Conservation (phyloP, 148 eudicot species). For the Vaccinium darrowii region DNA sequence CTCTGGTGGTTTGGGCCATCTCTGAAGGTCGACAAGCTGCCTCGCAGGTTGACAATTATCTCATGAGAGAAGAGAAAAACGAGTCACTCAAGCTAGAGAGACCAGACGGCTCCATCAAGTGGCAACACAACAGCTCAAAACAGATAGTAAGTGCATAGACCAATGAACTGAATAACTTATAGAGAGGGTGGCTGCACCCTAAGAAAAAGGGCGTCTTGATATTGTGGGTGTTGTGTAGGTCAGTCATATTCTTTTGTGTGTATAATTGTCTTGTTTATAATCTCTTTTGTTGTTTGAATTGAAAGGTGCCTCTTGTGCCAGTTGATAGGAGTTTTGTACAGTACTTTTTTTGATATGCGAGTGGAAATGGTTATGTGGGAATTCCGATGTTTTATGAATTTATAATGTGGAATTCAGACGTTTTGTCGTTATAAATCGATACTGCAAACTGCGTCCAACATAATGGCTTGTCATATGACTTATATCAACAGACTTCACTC, state of each 20-base stretch:
- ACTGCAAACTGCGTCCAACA: neutral
- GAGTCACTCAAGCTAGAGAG: slow-evolving; percentile 16
- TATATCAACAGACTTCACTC: neutral
- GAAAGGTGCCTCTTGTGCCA: slow-evolving; percentile 15
- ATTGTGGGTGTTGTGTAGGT: neutral
- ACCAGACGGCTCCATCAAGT: slow-evolving; percentile 25
- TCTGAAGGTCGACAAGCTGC: slow-evolving; percentile 97
- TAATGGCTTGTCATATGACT: neutral
- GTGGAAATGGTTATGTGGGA: neutral
- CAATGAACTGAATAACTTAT: neutral
- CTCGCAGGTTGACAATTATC: slow-evolving; percentile 74
- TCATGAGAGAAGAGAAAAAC: slow-evolving; percentile 50
- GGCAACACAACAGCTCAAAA: slow-evolving; percentile 37
- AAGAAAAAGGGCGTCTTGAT: neutral
- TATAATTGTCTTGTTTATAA: slow-evolving; percentile 11
- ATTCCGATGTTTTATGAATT: neutral
- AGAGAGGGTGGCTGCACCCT: neutral
- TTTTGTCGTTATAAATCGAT: neutral
- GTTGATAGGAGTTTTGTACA: slow-evolving; percentile 34
- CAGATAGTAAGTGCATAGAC: slow-evolving; percentile 28
- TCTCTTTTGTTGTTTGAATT: neutral
- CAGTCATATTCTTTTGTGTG: neutral
- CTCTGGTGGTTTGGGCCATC: slow-evolving; percentile 95
- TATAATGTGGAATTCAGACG: neutral
- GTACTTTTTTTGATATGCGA: slow-evolving; percentile 11